Evolutionary conservation across 2,329 filamentous ascomycete species (phyloP), one percentile per base, ranked within the genome.

Genomic region (Verticillium longisporum): DNA sequence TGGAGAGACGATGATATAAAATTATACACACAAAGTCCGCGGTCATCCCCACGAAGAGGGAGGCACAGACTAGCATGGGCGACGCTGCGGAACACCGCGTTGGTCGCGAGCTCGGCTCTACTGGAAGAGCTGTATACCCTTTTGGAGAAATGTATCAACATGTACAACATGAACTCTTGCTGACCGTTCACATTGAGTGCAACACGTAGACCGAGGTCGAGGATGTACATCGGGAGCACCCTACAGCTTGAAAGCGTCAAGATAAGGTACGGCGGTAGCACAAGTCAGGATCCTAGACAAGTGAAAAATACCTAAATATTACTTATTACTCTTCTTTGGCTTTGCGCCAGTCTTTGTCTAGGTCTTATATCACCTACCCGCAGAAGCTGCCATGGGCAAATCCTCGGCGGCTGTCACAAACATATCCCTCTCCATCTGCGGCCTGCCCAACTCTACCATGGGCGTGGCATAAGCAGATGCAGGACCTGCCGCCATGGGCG

Each of bases 371-470:
- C n/a, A 50, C 10, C 45, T 50, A 6, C 54, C 45, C 34, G 38
- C 57, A 11, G 60, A 61, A 60, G 72, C 70, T 0, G 61, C 65
- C 38, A 63, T 70, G 1, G 77, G 75, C 56, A 79, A 64, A 5
- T 77, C 71, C 63, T 82, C 78, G 13, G 72, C 77, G 1, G 84
- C 83, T 2, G 84, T 86, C 21, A 82, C 76, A 64, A 84, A 86
- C 0, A 32, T 15, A 21, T 58, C 56, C 7, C 80, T 79, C 63
- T 88, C 83, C 33, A 86, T 59, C 1, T 67, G 72, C 18, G 80
- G 79, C 38, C 79, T 72, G 38, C 31, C 57, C n/a, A 56, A 37
- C 58, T 59, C 60, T 18, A 10, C 41, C 15, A 50, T 61, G 0
- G 62, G 55, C 11, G 57, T 55, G 13, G 55, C 56, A 18, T 58